Evolutionary conservation across 345 rosid species (phyloP), one percentile per base, ranked within the genome.

Genomic region (Mercurialis annua): DNA sequence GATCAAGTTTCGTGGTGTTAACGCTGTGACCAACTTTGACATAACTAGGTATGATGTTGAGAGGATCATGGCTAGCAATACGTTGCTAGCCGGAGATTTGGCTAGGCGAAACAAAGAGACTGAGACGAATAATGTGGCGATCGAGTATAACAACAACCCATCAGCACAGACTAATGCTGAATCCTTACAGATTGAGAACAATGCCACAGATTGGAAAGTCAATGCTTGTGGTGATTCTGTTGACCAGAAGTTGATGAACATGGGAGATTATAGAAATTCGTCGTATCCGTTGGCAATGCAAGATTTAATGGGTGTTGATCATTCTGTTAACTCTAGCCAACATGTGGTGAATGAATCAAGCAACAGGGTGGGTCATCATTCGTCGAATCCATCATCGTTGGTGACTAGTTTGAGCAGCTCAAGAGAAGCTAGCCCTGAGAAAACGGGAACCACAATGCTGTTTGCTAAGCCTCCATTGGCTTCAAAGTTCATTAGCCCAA

Each of bases 21-120:
- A 85, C 61, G 96, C 96, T 2, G 96, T 89, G 51, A 89, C 96
- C 14, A 89, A 89, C 79, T 89, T 89, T 3, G 92, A 86, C 83
- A 86, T 85, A 5, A 77, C 86, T 2, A 80, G 90, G 64, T 89
- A 89, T 33, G 85, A 89, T 61, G 96, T 89, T 21, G 90, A 86
- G 60, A 87, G 79, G 81, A 89, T 89, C 61, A 85, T 85, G 85
- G 82, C 90, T 1, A 89, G 92, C 77, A 89, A 54, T 54, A 86
- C 92, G 14, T 81, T 89, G 3, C 83, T 89, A 3, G 90, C 92
- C 0, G 92, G 92, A 33, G 96, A 89, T 64, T 70, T 78, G 1
- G 96, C 96, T 7, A 59, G 91, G 77, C 69, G 88, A 59, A 83
- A 73, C 80, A 85, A 79, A 57, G 88, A 66, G 44, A 52, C 59